These are phyloP conservation scores for Aspergillus ostianus DNA, from an alignment of 495 filamentous ascomycete genomes.

Conservation along the genomic window DNA sequence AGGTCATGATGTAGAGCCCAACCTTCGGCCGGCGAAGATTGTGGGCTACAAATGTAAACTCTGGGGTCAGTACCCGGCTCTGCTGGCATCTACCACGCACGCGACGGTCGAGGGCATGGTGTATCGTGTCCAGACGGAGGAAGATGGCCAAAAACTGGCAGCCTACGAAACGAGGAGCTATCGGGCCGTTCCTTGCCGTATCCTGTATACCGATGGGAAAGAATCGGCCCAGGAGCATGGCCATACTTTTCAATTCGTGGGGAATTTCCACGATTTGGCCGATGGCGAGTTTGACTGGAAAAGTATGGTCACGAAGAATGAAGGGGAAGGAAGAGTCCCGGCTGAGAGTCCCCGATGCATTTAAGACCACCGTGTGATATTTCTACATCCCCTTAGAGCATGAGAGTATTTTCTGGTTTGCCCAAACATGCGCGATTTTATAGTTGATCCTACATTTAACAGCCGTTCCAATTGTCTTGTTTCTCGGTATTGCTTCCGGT, in stretches of 20 bases:
- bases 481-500: no score
- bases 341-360: no score
- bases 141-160: constrained; percentile 24
- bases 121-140: constrained; percentile 23
- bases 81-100: constrained; percentile 18
- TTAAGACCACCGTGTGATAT: no score
- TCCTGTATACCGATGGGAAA: constrained; percentile 22
- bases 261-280: constrained; percentile 23
- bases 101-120: constrained; percentile 21
- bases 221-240: constrained; percentile 16
- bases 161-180: constrained; percentile 32
- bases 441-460: no score
- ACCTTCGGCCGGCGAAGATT: constrained; percentile 17
- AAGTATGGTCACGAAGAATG: constrained; percentile 21
- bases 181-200: constrained; percentile 15
- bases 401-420: no score
- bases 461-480: no score
- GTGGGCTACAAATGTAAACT: constrained; percentile 20
- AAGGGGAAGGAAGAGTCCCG: constrained; percentile 6
- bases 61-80: constrained; percentile 30
- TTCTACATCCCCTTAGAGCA: no score
- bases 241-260: constrained; percentile 29
- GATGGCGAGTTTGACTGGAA: constrained; percentile 27
- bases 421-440: no score
- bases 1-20: constrained; percentile 11